Base-by-base conservation (phyloP, 345 rosid genomes). In the Erodium maritimum region DNA sequence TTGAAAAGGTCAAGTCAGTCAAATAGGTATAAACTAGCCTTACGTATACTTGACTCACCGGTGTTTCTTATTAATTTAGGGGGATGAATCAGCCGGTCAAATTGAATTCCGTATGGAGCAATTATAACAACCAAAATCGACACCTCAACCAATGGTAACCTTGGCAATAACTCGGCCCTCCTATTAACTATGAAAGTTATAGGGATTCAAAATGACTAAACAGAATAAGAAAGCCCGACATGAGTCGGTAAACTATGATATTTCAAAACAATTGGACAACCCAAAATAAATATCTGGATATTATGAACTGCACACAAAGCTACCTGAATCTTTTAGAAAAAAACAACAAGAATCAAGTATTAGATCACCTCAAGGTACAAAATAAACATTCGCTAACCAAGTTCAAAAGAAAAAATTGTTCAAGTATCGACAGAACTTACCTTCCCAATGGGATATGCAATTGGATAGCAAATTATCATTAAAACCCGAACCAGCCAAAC, bases 381-480 rank as follows among this genome's bases (percentile, higher is more conserved):
- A 2, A 20, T 11, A 23, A 55, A 55, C 33, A 55, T n/a, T 16
- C 2, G 23, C 33, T 23, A 12, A 55, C 8, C 58, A 59, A 21
- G 33, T 46, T 59, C 34, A 9, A n/a, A 59, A 23, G 0, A 57
- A 57, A 34, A 14, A 57, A 17, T 7, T 13, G 33, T 9, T 18
- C 22, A 52, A 21, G 5, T 9, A 17, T 21, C 19, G 5, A 19
- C 9, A 18, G 5, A 20, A 33, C 61, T 67, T 73, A 88, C 96
- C 95, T 86, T 91, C 46, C 94, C 99, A 65, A 91, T 78, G 29
- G 99, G 99, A 75, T 71, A 91, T 20, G 99, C 80, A 52, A 89
- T 80, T 34, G 99, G 99, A 59, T 79, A 91, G 73, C 94, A 86
- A 50, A 89, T 67, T 18, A 78, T 67, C 96, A 91, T 86, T 66